Conservation (phyloP, 306 rosid species). For the Alnus glutinosa region DNA sequence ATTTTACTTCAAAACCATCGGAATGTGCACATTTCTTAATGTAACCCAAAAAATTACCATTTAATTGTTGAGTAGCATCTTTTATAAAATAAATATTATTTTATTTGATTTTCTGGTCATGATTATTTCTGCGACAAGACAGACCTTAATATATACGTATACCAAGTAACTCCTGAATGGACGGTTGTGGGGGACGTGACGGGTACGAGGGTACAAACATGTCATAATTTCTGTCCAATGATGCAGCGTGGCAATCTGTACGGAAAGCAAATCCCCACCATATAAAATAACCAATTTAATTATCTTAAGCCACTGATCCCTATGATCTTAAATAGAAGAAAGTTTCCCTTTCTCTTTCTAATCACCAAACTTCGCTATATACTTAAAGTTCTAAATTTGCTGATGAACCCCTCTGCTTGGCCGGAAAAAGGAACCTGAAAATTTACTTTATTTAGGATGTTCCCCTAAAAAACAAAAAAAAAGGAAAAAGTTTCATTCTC, state of each 20-base stretch:
- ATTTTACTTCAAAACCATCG: too few species aligned
- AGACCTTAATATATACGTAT: too few species aligned
- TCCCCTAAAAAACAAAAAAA: too few species aligned
- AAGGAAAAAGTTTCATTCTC: not conserved
- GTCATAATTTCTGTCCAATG: slow-evolving; percentile 16
- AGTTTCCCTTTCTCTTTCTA: not conserved
- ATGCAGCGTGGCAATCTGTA: slow-evolving; percentile 13
- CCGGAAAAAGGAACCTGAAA: not conserved
- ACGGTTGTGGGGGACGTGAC: not conserved
- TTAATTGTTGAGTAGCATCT: too few species aligned
- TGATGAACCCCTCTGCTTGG: not conserved
- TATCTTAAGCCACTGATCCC: not conserved
- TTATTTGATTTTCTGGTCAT: too few species aligned
- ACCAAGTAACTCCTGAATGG: too few species aligned
- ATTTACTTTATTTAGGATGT: not conserved
- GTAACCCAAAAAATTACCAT: too few species aligned
- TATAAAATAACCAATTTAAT: not conserved
- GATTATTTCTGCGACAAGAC: too few species aligned
- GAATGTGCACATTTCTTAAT: too few species aligned
- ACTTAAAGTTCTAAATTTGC: not conserved
- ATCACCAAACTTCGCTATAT: not conserved
- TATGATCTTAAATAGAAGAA: too few species aligned
- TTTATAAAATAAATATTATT: too few species aligned
- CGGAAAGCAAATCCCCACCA: slow-evolving; percentile 4
- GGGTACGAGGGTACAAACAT: slow-evolving; percentile 22